Conservation (phyloP, 768 basidiomycete genomes). For the Agrocybe chaxingu region DNA sequence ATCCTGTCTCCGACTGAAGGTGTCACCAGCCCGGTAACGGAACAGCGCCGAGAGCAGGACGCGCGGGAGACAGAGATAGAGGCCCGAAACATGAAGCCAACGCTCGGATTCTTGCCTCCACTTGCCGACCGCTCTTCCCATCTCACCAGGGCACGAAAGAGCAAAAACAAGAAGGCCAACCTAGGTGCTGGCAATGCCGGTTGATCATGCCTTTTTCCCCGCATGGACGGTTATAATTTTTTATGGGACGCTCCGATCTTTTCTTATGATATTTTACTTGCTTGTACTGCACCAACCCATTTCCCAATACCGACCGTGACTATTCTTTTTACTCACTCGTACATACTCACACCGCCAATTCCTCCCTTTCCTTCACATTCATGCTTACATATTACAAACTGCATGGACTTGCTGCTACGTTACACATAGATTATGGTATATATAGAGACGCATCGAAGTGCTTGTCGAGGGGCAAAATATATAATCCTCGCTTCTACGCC, state of each 20-base stretch:
- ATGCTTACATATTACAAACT: not conserved
- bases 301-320: too few relatives aligned
- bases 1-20: conserved; percentile 3
- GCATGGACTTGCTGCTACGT: not conserved
- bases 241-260: not conserved
- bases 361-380: too few relatives aligned
- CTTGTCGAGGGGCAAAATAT: too few relatives aligned
- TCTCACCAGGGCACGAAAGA: conserved; percentile 36
- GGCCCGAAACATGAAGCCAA: conserved; percentile 30
- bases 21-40: conserved; percentile 1
- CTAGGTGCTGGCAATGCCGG: conserved; percentile 32
- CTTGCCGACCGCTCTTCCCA: conserved; percentile 28
- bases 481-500: too few relatives aligned
- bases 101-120: conserved; percentile 48
- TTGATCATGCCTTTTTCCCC: not conserved
- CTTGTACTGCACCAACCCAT: too few relatives aligned
- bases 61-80: conserved; percentile 23
- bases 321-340: too few relatives aligned
- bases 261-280: too few relatives aligned
- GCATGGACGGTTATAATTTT: not conserved
- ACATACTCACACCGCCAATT: too few relatives aligned
- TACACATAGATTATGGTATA: too few relatives aligned
- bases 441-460: too few relatives aligned
- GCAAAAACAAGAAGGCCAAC: conserved; percentile 37
- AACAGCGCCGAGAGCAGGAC: conserved; percentile 12